These are phyloP conservation scores for Cercospora brassicicola DNA, from an alignment of 2,329 filamentous ascomycete species.

Conservation along the genomic window DNA sequence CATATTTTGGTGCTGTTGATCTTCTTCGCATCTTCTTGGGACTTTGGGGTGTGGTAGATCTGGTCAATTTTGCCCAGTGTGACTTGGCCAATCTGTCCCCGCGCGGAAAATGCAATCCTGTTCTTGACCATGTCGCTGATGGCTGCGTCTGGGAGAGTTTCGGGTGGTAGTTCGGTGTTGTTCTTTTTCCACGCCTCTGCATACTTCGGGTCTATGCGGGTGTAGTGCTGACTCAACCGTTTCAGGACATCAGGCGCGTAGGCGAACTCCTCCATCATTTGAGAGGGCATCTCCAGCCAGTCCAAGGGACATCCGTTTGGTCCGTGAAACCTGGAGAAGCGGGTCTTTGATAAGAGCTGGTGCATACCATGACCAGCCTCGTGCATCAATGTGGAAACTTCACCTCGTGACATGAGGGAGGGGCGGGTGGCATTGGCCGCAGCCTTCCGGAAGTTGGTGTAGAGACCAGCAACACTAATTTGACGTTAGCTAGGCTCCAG, in stretches of 20 bases:
- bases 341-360: conserved; percentile 4
- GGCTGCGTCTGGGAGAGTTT: conserved; percentile 3
- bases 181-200: conserved; percentile 8
- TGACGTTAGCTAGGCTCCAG: background rate
- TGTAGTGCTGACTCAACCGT: conserved; percentile 19
- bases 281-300: conserved; percentile 11
- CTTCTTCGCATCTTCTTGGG: conserved; percentile 5
- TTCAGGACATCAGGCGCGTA: conserved; percentile 13
- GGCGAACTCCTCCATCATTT: conserved; percentile 20
- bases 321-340: conserved; percentile 9
- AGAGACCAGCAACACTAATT: background rate
- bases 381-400: conserved; percentile 14
- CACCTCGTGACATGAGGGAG: conserved; percentile 6
- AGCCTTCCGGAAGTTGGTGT: conserved; percentile 12
- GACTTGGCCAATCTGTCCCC: background rate
- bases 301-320: conserved; percentile 8
- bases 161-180: background rate
- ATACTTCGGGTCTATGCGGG: background rate
- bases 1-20: conserved; percentile 3
- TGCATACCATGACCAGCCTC: conserved; percentile 24
- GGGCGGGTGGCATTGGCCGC: background rate
- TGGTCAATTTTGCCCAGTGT: background rate
- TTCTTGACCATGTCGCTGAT: conserved; percentile 1
- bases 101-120: background rate
- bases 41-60: background rate